Evolutionary conservation across 2,329 filamentous ascomycete species (phyloP), one percentile per base, ranked within the genome.

Genomic region (Nothopassalora personata): DNA sequence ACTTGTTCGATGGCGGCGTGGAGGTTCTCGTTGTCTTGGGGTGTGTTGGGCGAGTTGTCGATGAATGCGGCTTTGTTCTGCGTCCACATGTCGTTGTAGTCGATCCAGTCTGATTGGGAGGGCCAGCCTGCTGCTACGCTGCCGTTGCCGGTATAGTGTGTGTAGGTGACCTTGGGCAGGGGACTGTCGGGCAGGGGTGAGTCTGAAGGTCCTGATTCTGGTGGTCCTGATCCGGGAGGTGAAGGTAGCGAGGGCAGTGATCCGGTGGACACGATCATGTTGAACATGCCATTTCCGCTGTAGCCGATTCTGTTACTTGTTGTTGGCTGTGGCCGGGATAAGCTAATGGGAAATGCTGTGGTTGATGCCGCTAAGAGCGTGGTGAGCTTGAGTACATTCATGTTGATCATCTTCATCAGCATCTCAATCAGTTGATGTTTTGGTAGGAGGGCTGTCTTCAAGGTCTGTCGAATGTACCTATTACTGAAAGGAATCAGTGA

Each of bases 11-110:
- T 75, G 27, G 71, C 73, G 28, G 66, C 61, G 60, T 73, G 71
- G 61, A 79, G 72, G 43, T 72, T 67, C 15, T 68, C 59, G n/a
- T 67, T 74, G 61, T 78, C 75, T 4, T 68, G 59, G 19, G 54
- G 54, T 15, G 54, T 56, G 46, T 56, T 50, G 54, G 11, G 18
- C 30, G 15, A n/a, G n/a, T 56, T 43, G 46, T 36, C 18, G 45
- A 53, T 39, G 28, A 58, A 31, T n/a, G 48, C 46, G 3, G 51
- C 36, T 36, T 52, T 39, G 36, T 58, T 58, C 7, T 27, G 36
- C 33, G 19, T 45, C 56, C 56, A 58, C 34, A 45, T 45, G 13
- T 8, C 39, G 54, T 30, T 10, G 33, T 58, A 56, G 39, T 50
- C 43, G 19, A 61, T 43, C 55, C 55, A 61, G 27, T 34, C 31